Base-by-base conservation (phyloP, 345 rosid genomes). In the Isatis tinctoria region DNA sequence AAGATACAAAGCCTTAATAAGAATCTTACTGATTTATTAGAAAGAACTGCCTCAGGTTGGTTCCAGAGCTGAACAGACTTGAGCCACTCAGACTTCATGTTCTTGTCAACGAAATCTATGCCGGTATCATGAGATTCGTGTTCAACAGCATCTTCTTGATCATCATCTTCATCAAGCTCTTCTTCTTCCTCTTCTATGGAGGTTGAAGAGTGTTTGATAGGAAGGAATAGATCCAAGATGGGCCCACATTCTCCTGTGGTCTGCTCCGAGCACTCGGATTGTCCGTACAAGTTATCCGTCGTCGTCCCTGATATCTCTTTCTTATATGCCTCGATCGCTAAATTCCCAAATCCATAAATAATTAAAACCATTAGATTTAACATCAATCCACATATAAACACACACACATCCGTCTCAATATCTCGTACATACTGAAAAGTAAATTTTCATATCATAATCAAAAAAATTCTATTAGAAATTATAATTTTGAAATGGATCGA, bases 31-130 rank as follows among this genome's bases (percentile, higher is more conserved):
- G 14, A n/a, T 70, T 52, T 51, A 22, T 51, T 54, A 13, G 75
- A 35, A 11, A 41, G 45, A 56, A 40, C 35, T 40, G 72, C 7
- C 17, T 58, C 73, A 6, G 77, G 89, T 49, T 85, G 93, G 71
- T 90, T 90, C 97, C 97, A 95, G 22, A 95, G 81, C 82, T 88
- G 97, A 33, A 89, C 99, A 83, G 97, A 91, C 83, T 88, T 88
- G 73, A 95, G 99, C 99, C 98, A 94, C 27, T 94, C 97, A 8
- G 97, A 88, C 81, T 94, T 91, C 83, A 76, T 86, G 70, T 94
- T 91, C 82, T 73, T 86, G 67, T 77, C 76, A 14, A 22, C 32
- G 3, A 48, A 72, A 45, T 66, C 79, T 5, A 76, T 71, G 44
- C 67, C 20, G 8, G 36, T 60, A 28, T 45, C 67, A 64, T 72